Conservation (phyloP, 805 yeast species). For the Yarrowia hollandica region DNA sequence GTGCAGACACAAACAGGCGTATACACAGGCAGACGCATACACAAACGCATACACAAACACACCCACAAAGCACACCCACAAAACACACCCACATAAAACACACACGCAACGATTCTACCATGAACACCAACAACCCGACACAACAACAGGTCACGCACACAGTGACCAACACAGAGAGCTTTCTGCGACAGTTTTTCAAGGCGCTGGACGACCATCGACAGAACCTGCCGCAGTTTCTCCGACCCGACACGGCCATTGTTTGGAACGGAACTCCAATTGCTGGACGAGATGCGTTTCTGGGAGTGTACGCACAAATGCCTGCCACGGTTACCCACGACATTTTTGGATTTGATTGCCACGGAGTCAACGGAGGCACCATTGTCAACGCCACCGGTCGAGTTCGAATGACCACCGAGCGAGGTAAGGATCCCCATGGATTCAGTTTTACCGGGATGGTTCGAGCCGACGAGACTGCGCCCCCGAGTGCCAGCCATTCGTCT, state of each 20-base stretch:
- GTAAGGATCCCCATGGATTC: conserved; percentile 40
- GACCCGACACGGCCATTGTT: conserved; percentile 43
- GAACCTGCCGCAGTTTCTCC: conserved; percentile 35
- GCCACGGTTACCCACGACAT: conserved; percentile 41
- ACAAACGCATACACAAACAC: too few species aligned
- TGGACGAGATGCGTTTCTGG: conserved; percentile 43
- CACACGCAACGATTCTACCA: too few species aligned
- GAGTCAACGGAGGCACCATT: conserved; percentile 41
- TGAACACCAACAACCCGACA: neutral
- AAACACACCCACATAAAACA: neutral
- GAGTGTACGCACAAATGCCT: conserved; percentile 43
- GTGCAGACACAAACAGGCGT: too few species aligned
- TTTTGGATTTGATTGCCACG: conserved; percentile 43
- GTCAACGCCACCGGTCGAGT: conserved; percentile 43
- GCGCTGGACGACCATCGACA: conserved; percentile 40
- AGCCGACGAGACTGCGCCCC: neutral
- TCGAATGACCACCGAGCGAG: conserved; percentile 40
- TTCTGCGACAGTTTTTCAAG: conserved; percentile 39
- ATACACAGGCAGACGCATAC: too few species aligned
- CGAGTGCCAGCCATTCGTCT: neutral
- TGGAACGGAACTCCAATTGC: conserved; percentile 47
- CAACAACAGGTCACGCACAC: conserved; percentile 9
- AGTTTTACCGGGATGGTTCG: conserved; percentile 33
- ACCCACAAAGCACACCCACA: neutral
- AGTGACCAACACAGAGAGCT: conserved; percentile 33